phyloP scores from a whole-genome alignment of 208 protist genomes.

The Trypanosoma rangeli region DNA sequence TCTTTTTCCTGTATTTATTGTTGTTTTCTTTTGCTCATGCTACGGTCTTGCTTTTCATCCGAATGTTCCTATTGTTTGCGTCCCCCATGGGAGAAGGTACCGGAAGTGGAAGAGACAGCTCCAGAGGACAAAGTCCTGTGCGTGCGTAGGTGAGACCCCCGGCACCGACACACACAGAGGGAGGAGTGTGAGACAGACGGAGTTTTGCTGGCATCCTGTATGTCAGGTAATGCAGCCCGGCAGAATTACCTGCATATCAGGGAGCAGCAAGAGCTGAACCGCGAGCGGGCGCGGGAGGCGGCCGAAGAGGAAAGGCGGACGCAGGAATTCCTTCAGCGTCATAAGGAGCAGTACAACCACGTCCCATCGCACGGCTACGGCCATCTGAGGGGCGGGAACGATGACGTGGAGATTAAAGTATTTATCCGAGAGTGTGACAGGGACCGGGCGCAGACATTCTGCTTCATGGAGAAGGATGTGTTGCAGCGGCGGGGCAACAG shows the following conservation, averaged over 20 bases:
- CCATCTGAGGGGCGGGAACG: background rate
- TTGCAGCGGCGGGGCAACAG: constrained; percentile 5
- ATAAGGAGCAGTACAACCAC: constrained; percentile 65
- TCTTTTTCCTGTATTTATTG: background rate
- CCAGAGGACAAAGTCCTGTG: background rate
- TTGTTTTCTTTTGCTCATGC: background rate
- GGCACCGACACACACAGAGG: background rate
- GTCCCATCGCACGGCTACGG: constrained; percentile 68
- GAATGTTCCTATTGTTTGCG: background rate
- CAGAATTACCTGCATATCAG: constrained; percentile 79
- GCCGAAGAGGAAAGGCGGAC: constrained; percentile 38
- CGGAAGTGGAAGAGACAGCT: background rate
- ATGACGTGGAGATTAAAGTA: constrained; percentile 77
- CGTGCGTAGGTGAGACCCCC: background rate
- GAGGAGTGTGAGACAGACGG: background rate
- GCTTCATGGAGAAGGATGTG: constrained; percentile 52
- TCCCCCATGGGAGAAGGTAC: background rate
- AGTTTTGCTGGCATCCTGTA: background rate
- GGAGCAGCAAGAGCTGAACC: constrained; percentile 85
- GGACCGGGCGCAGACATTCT: constrained; percentile 42
- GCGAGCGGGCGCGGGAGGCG: constrained; percentile 52
- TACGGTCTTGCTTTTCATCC: background rate
- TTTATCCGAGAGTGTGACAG: constrained; percentile 86
- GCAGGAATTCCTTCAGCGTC: constrained; percentile 32
- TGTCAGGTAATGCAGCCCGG: constrained; percentile 52